A percentile compares a stretch with the other conserved stretches of the same genome.
phyloP scores from a whole-genome alignment of 1,284 basidiomycete species.

The Lentinus polychrous region DNA sequence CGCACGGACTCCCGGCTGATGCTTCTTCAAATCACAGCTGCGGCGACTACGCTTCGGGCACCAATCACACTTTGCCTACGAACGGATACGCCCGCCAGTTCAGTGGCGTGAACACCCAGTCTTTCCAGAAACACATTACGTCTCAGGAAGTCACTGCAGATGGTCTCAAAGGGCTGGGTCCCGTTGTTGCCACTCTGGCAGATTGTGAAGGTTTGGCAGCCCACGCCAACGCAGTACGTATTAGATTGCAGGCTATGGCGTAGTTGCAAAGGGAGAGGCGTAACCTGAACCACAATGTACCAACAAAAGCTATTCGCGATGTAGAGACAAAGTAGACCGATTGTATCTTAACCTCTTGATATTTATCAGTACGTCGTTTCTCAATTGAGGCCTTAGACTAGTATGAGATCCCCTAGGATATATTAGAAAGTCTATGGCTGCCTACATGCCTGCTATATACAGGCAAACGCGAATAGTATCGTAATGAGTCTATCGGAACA shows the following conservation, averaged over 20 bases:
- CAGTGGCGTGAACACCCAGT: constrained; percentile 94
- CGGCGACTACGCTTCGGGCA: constrained; percentile 97
- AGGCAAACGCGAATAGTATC: background rate
- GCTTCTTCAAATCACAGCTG: constrained; percentile 46
- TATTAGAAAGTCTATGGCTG: constrained; percentile 17
- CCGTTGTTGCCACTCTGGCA: constrained; percentile 85
- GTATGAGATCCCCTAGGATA: constrained; percentile 19
- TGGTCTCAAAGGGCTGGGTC: constrained; percentile 79
- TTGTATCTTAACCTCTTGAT: background rate
- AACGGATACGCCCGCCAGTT: constrained; percentile 97
- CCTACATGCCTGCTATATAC: constrained; percentile 1
- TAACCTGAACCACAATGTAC: background rate
- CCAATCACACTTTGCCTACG: constrained; percentile 95
- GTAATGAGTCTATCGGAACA: background rate
- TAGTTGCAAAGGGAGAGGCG: background rate
- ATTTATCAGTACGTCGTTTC: too few relatives aligned
- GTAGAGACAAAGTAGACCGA: constrained; percentile 12
- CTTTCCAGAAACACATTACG: constrained; percentile 99
- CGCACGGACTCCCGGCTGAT: background rate
- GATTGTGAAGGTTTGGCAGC: constrained; percentile 94
- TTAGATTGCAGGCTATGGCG: constrained; percentile 42
- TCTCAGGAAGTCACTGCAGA: constrained; percentile 84
- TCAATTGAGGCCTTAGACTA: constrained; percentile 4
- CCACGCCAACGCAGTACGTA: constrained; percentile 84
- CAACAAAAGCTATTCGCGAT: constrained; percentile 61